Conservation (phyloP, 345 rosid species). For the Bruguiera parviflora region DNA sequence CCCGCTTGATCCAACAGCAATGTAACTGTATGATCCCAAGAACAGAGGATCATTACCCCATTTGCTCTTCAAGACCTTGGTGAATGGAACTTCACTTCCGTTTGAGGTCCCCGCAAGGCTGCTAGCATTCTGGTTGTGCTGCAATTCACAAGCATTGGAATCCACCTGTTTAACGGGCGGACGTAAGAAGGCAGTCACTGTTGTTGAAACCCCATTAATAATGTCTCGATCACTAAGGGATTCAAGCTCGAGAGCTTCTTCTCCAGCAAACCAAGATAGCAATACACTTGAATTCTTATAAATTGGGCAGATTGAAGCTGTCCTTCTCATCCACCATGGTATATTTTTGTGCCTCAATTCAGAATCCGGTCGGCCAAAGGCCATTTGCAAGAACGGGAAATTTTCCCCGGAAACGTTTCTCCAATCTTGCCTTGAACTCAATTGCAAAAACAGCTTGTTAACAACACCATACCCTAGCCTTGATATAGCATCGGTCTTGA, state of each 20-base stretch:
- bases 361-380: conserved; percentile 53
- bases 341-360: conserved; percentile 51
- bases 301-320: conserved; percentile 74
- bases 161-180: conserved; percentile 14
- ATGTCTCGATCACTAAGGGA: conserved; percentile 69
- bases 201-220: conserved; percentile 53
- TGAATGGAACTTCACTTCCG: conserved; percentile 37
- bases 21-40: conserved; percentile 84
- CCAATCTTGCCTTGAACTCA: conserved; percentile 29
- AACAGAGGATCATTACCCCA: conserved; percentile 92
- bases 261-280: conserved; percentile 92
- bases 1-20: conserved; percentile 86
- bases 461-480: conserved; percentile 91
- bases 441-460: conserved; percentile 77
- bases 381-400: conserved; percentile 73
- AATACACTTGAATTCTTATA: conserved; percentile 64
- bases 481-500: conserved; percentile 72
- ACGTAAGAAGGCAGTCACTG: conserved; percentile 48
- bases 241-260: conserved; percentile 90
- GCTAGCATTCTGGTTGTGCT: conserved; percentile 39
- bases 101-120: conserved; percentile 5
- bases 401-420: conserved; percentile 21
- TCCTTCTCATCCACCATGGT: conserved; percentile 96
- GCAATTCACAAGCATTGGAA: conserved; percentile 16
- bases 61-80: conserved; percentile 64